Percentiles rank a stretch among this genome's conserved stretches.
These are phyloP conservation scores for Candolleomyces aberdarensis DNA, from an alignment of 768 basidiomycete species.

Conservation along the genomic window DNA sequence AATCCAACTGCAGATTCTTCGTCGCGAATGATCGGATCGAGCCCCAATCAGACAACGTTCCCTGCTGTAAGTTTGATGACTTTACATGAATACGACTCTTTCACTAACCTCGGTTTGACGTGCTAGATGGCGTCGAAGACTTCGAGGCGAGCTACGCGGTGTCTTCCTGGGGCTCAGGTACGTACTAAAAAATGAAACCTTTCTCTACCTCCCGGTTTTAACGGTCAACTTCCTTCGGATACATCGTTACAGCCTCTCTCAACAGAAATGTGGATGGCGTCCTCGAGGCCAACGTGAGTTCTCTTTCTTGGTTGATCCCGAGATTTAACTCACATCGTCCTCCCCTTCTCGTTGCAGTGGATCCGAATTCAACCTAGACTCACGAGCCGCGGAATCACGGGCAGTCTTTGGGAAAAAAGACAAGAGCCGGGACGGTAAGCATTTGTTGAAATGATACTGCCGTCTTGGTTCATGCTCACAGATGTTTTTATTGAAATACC, in stretches of 20 bases:
- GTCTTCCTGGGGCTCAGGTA: slow-evolving; percentile 20
- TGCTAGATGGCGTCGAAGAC: slow-evolving; percentile 12
- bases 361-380: no score
- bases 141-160: slow-evolving; percentile 24
- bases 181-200: neutral
- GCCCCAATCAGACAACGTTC: slow-evolving; percentile 13
- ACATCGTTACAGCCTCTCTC: slow-evolving; percentile 11
- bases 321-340: no score
- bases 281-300: slow-evolving; percentile 20
- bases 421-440: no score
- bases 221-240: neutral
- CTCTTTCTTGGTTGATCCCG: no score
- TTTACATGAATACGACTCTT: neutral
- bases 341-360: no score
- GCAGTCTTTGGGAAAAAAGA: no score
- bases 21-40: slow-evolving; percentile 27
- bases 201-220: neutral
- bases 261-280: slow-evolving; percentile 21
- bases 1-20: slow-evolving; percentile 20
- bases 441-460: no score
- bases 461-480: no score
- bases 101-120: neutral
- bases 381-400: no score
- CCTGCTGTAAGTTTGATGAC: slow-evolving; percentile 12
- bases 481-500: no score